These are phyloP conservation scores for Podospora appendiculata DNA, from an alignment of 495 filamentous ascomycete species.

Conservation along the genomic window DNA sequence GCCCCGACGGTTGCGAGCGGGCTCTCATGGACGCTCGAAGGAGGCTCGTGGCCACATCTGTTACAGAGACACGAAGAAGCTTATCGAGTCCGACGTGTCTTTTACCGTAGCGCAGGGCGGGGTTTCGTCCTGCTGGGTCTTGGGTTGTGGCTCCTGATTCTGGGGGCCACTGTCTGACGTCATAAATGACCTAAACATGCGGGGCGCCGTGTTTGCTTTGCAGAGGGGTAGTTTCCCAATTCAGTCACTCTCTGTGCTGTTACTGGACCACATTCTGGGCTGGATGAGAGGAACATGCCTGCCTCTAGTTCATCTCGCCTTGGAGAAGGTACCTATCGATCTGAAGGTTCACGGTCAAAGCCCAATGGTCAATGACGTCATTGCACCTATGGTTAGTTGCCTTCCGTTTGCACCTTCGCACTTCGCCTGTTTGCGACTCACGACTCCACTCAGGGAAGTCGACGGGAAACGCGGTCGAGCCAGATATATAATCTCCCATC, in stretches of 20 bases:
- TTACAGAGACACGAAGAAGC: no score
- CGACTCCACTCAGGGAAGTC: background rate
- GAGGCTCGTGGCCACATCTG: no score
- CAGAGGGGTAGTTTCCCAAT: background rate
- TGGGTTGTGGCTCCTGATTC: no score
- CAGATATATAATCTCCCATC: constrained; percentile 19
- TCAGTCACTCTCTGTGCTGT: background rate
- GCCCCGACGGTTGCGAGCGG: no score
- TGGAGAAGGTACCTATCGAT: no score
- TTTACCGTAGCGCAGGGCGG: no score
- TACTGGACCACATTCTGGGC: background rate
- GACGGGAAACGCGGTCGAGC: background rate
- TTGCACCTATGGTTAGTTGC: background rate
- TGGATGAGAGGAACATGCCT: background rate
- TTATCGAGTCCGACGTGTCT: no score
- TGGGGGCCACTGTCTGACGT: no score
- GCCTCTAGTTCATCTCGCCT: no score
- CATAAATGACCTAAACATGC: no score
- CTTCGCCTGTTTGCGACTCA: background rate
- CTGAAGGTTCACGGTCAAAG: background rate
- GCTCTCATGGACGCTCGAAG: no score
- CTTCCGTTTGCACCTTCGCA: background rate
- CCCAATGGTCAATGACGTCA: background rate
- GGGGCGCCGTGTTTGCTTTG: background rate
- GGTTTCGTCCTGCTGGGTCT: no score